phyloP scores from a whole-genome alignment of 2,329 filamentous ascomycete genomes.

The Fusarium multiceps region DNA sequence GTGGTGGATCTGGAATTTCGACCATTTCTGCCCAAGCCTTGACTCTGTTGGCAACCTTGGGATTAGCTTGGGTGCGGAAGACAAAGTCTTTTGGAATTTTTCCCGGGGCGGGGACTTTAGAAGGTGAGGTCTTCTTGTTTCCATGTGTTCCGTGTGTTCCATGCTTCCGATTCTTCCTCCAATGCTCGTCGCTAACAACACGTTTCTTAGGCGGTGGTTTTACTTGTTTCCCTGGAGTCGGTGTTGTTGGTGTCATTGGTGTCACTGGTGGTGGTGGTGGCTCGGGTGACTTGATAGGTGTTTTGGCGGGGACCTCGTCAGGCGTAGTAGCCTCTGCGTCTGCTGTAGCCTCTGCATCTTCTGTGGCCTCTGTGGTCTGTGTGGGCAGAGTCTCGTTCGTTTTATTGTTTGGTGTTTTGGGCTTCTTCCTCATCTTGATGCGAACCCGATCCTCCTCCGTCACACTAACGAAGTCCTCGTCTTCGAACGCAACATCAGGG shows the following conservation, averaged over 20 bases:
- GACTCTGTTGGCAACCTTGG: slow-evolving; percentile 68
- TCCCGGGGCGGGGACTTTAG: slow-evolving; percentile 42
- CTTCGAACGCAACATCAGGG: slow-evolving; percentile 69
- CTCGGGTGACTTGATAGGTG: slow-evolving; percentile 20
- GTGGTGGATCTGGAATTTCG: slow-evolving; percentile 58
- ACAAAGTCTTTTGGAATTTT: slow-evolving; percentile 70
- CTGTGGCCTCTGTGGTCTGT: slow-evolving; percentile 23
- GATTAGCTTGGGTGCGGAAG: slow-evolving; percentile 63
- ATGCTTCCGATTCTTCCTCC: slow-evolving; percentile 73
- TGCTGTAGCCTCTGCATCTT: slow-evolving; percentile 21
- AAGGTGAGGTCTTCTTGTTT: slow-evolving; percentile 55
- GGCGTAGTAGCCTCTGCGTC: slow-evolving; percentile 24
- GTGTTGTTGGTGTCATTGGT: slow-evolving; percentile 53
- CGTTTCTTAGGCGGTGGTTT: slow-evolving; percentile 83
- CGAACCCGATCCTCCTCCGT: slow-evolving; percentile 70
- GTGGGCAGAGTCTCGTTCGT: slow-evolving; percentile 43
- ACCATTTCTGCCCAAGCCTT: slow-evolving; percentile 70
- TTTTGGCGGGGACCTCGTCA: slow-evolving; percentile 23
- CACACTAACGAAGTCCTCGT: slow-evolving; percentile 67
- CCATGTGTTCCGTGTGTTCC: slow-evolving; percentile 61
- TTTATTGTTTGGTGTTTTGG: slow-evolving; percentile 51
- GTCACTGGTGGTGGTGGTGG: slow-evolving; percentile 48
- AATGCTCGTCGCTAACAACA: slow-evolving; percentile 93
- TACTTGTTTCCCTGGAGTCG: slow-evolving; percentile 33
- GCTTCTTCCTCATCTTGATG: slow-evolving; percentile 64